A percentile compares a stretch with the other conserved stretches of the same genome.
Evolutionary conservation across 805 yeast species (phyloP).

Genomic region (Wickerhamomyces silvicola): DNA sequence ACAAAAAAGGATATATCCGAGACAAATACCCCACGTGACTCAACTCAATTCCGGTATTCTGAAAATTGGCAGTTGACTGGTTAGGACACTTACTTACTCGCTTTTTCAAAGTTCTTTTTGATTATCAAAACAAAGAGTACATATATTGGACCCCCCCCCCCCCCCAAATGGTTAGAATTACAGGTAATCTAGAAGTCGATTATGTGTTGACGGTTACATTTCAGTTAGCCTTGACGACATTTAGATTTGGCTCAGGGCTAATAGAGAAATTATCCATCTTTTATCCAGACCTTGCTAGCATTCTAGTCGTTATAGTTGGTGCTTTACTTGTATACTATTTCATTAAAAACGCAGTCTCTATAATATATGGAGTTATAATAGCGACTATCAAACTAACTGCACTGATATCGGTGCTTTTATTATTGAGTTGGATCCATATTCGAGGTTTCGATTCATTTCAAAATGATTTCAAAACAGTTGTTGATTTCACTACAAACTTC

Average conservation of each 20-base stretch:
- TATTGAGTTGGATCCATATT: constrained; percentile 23
- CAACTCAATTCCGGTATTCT: neutral
- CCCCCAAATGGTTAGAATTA: constrained; percentile 7
- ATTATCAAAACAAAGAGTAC: too few species aligned
- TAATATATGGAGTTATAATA: constrained; percentile 13
- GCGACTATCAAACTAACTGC: constrained; percentile 26
- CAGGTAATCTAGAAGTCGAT: constrained; percentile 19
- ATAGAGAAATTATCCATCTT: constrained; percentile 18
- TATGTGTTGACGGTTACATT: constrained; percentile 11
- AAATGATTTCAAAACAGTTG: constrained; percentile 45
- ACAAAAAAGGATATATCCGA: too few species aligned
- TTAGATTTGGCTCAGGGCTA: constrained; percentile 7
- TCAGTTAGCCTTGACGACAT: neutral
- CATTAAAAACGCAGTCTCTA: constrained; percentile 22
- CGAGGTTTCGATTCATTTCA: constrained; percentile 40
- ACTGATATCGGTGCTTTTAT: constrained; percentile 12
- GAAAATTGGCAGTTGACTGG: neutral
- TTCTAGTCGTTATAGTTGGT: constrained; percentile 14
- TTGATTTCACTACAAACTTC: constrained; percentile 3
- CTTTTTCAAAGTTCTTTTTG: too few species aligned
- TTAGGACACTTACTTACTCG: neutral
- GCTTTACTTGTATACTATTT: constrained; percentile 22
- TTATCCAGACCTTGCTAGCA: constrained; percentile 26
- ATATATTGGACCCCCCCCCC: too few species aligned
- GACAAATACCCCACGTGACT: neutral